Percentiles rank a stretch among this genome's conserved stretches.
phyloP scores from a whole-genome alignment of 306 rosid genomes.

The Styphnolobium japonicum region DNA sequence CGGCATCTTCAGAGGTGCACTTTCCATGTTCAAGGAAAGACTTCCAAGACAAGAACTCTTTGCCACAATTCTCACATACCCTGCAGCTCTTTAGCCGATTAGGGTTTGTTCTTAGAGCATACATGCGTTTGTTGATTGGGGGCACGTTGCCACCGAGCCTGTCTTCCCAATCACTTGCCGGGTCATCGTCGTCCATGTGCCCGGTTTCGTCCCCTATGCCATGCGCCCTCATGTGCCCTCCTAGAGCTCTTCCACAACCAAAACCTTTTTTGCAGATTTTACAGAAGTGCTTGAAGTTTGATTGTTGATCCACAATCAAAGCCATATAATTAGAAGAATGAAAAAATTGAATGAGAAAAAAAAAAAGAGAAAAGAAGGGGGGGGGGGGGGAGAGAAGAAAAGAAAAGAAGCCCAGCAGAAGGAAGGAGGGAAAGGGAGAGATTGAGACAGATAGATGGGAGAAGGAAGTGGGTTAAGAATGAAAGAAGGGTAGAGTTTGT shows the following conservation, averaged over 20 bases:
- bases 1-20: constrained; percentile 62
- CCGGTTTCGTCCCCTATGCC: constrained; percentile 69
- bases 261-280: constrained; percentile 93
- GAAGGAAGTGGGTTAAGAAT: constrained; percentile 21
- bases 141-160: constrained; percentile 41
- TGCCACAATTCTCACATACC: constrained; percentile 81
- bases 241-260: constrained; percentile 87
- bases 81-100: constrained; percentile 74
- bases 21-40: constrained; percentile 90
- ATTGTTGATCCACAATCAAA: constrained; percentile 55
- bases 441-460: neutral
- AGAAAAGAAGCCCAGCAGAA: neutral
- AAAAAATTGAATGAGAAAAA: neutral
- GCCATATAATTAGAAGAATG: constrained; percentile 50
- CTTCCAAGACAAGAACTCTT: constrained; percentile 80
- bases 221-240: constrained; percentile 99
- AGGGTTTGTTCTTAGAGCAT: constrained; percentile 81
- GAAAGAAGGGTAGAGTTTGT: constrained; percentile 34
- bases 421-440: neutral
- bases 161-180: constrained; percentile 75
- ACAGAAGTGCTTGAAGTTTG: constrained; percentile 81
- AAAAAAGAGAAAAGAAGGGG: neutral
- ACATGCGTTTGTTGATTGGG: constrained; percentile 71
- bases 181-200: constrained; percentile 65
- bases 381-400: too few relatives aligned